phyloP scores from a whole-genome alignment of 768 basidiomycete species.

The Daedaleopsis sinensis region DNA sequence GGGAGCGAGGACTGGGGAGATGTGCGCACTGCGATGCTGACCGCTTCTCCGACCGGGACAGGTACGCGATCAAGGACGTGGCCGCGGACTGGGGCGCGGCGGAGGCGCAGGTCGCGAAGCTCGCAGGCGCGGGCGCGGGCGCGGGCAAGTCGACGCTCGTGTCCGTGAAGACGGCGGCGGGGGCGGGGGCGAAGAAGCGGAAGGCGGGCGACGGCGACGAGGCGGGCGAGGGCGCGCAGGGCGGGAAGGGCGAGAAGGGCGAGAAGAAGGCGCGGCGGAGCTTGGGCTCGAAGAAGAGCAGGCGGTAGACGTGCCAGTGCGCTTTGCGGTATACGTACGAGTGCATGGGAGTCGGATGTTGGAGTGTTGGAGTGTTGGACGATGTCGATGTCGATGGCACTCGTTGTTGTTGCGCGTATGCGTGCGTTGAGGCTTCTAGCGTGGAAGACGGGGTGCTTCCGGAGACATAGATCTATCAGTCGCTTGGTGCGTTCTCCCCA shows the following conservation, averaged over 20 bases:
- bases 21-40: not conserved
- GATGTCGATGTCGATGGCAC: too few species aligned
- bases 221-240: constrained; percentile 35
- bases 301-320: not conserved
- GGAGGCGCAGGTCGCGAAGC: constrained; percentile 67
- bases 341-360: too few species aligned
- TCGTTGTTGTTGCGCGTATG: too few species aligned
- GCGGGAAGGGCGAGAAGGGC: too few species aligned
- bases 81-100: constrained; percentile 76
- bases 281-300: constrained; percentile 43
- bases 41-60: constrained; percentile 28
- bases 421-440: too few species aligned
- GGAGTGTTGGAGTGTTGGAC: too few species aligned
- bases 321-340: too few species aligned
- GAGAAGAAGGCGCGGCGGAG: constrained; percentile 50
- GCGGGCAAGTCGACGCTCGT: constrained; percentile 68
- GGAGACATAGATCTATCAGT: too few species aligned
- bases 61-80: constrained; percentile 75
- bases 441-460: too few species aligned
- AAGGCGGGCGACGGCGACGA: constrained; percentile 50
- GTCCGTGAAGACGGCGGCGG: constrained; percentile 61
- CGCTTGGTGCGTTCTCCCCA: too few species aligned
- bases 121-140: constrained; percentile 41
- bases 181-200: constrained; percentile 48
- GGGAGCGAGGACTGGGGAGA: too few species aligned